phyloP scores from a whole-genome alignment of 345 rosid genomes.

The Conringia planisiliqua region DNA sequence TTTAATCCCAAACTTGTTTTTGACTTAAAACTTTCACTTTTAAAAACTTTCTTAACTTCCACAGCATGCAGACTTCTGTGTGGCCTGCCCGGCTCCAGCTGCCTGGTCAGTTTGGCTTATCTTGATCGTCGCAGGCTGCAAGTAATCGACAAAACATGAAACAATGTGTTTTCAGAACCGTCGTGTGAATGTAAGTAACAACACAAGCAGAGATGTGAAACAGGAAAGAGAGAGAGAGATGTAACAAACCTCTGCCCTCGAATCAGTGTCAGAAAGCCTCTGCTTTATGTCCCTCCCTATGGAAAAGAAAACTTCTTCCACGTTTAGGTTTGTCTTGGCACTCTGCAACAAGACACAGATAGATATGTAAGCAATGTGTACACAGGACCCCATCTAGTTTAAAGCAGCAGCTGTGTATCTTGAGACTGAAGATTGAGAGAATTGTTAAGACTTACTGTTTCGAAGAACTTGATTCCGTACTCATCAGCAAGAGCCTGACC shows the following conservation, averaged over 20 bases:
- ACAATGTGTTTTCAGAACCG: neutral
- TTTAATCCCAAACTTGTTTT: neutral
- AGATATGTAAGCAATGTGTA: slow-evolving; percentile 7
- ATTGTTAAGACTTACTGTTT: slow-evolving; percentile 59
- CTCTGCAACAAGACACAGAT: slow-evolving; percentile 51
- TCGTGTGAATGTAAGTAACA: neutral
- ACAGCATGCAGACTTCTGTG: slow-evolving; percentile 39
- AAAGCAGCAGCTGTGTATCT: neutral
- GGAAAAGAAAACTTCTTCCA: slow-evolving; percentile 95
- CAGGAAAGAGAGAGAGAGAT: no score
- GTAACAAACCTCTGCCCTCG: slow-evolving; percentile 63
- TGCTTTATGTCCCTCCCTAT: slow-evolving; percentile 91
- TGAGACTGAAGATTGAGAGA: neutral
- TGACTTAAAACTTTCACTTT: neutral
- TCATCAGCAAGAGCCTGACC: slow-evolving; percentile 99
- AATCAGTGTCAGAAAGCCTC: slow-evolving; percentile 81
- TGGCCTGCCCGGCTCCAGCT: slow-evolving; percentile 34
- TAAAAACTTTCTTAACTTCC: slow-evolving; percentile 21
- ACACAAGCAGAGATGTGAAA: slow-evolving; percentile 1
- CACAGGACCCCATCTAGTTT: neutral
- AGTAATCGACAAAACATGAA: neutral
- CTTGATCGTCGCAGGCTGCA: slow-evolving; percentile 36
- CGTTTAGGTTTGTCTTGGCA: slow-evolving; percentile 94
- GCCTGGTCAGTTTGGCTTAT: slow-evolving; percentile 39
- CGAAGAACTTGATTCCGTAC: slow-evolving; percentile 94